A percentile compares a stretch with the other conserved stretches of the same genome.
These are phyloP conservation scores for Gnomoniopsis sp. DNA, from an alignment of 2,329 filamentous ascomycete genomes.

Conservation along the genomic window DNA sequence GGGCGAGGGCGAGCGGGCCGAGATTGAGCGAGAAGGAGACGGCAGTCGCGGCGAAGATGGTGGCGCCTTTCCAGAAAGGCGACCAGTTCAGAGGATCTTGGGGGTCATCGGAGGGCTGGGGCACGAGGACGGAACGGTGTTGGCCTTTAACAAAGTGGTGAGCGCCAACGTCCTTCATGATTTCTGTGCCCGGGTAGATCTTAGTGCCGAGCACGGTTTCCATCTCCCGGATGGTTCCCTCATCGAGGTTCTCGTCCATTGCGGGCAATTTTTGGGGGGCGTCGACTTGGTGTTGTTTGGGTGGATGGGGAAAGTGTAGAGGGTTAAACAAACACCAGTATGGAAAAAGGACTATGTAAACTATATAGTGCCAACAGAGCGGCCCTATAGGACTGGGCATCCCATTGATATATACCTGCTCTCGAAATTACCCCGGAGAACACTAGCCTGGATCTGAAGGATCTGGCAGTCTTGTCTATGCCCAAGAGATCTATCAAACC, in stretches of 20 bases:
- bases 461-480: no score
- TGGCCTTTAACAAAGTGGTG: constrained; percentile 60
- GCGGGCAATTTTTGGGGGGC: neutral
- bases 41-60: constrained; percentile 31
- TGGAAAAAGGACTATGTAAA: no score
- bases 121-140: constrained; percentile 45
- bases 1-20: constrained; percentile 38
- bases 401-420: no score
- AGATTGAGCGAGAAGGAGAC: constrained; percentile 40
- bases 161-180: constrained; percentile 50
- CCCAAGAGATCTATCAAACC: no score
- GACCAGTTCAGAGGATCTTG: constrained; percentile 50
- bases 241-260: constrained; percentile 25
- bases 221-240: constrained; percentile 20
- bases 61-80: constrained; percentile 39
- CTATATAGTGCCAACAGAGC: no score
- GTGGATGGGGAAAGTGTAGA: neutral
- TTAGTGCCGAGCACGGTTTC: constrained; percentile 27
- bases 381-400: no score
- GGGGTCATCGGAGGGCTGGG: constrained; percentile 42
- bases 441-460: no score
- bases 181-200: constrained; percentile 34
- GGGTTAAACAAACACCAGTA: neutral
- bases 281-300: neutral
- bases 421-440: no score